Base-by-base conservation (phyloP, 1,284 basidiomycete species). In the Austropuccinia psidii region DNA sequence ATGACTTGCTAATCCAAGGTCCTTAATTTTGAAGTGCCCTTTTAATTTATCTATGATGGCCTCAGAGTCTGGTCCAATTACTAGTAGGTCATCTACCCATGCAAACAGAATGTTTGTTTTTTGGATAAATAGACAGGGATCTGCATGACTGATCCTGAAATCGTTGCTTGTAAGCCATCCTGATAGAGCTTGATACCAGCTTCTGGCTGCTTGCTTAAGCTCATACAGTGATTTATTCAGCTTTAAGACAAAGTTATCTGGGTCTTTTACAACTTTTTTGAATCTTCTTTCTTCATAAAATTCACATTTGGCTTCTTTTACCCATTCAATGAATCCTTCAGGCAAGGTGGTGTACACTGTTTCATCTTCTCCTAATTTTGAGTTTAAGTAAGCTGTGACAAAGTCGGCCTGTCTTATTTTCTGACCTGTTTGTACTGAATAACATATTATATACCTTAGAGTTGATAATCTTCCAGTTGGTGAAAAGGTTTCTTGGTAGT, bases 1-100 rank as follows among this genome's bases (percentile, higher is more conserved):
- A 29, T 70, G 67, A 35, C 50, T 54, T 6, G 55, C 54, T 33
- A 31, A 37, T 43, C 67, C 67, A 21, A 70, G n/a, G 21, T 70
- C 67, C 39, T 61, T 70, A 27, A 70, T 70, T 70, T 70, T 61
- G 27, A 70, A 70, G 27, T 60, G 29, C 27, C 39, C 39, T 35
- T 60, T 37, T 35, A 70, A 29, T 21, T 47, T 49, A 13, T 50
- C 60, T 9, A 70, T 24, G 17, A 60, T 24, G 3, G 45, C 55
- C 24, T 70, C 55, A 33, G 29, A 47, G 15, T 60, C 29, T 19
- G 33, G 35, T 57, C 66, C 49, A 55, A 68, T 39, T 9, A 68
- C 21, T 43, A 68, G 54, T 29, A 57, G 19, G 37, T 68, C 52
- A 57, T 68, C 52, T 57, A 68, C 66, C 66, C 66, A 68, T 27